Base-by-base conservation (phyloP, 805 yeast genomes). In the Ogataea sp. region DNA sequence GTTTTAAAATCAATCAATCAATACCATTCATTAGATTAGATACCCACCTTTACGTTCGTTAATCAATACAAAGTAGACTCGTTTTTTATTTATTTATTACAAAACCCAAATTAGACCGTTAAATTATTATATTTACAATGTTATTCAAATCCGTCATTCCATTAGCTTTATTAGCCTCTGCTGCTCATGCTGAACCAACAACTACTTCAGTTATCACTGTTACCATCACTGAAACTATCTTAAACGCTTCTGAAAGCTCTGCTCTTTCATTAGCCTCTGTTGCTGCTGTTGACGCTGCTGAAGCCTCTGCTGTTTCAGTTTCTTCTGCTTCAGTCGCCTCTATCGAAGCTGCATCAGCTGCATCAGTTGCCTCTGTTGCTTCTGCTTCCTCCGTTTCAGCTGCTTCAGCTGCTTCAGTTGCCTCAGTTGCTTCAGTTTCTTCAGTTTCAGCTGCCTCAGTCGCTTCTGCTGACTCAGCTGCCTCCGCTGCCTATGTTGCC, bases 161-260 rank as follows among this genome's bases (percentile, higher is more conserved):
- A 34, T 34, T 56, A 18, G 37, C 52, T 26, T 36, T 58, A 28
- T 43, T 59, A 15, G 48, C 53, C 11, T 32, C 57, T 17, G 31
- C 39, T 4, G 56, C 46, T 40, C 36, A 40, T 13, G 64, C 62
- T 25, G 66, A 59, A 17, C 55, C 45, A 17, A 66, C 68, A 24
- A 66, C 73, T 35, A 70, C 75, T 40, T 53, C 65, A 23, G 45
- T 55, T 23, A 51, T 66, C 39, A 71, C 76, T 23, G 48, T 71
- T 42, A 71, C 76, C 20, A 56, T 68, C 42, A 71, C 77, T 35
- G 56, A 58, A 38, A 71, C 77, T 23, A 38, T 68, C 34, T 62
- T 68, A 50, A 59, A 73, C 24, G 75, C 76, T 26, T 60, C 64
- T 40, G 71, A 71, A 52, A n/a, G n/a, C n/a, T n/a, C n/a, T n/a